Conservation (phyloP, 2,329 filamentous ascomycete genomes). For the Arthrocladium fulminans region DNA sequence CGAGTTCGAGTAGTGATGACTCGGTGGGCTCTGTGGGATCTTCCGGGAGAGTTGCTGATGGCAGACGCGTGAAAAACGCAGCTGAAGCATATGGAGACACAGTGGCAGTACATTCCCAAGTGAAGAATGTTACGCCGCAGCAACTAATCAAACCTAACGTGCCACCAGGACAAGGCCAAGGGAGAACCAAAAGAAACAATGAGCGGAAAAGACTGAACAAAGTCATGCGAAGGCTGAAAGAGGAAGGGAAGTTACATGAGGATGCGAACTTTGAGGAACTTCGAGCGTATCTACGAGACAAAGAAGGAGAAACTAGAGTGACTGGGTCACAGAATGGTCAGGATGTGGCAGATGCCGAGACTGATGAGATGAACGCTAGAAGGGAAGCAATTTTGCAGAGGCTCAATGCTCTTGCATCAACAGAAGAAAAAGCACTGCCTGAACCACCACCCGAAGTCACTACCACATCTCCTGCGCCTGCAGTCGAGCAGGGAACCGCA, state of each 20-base stretch:
- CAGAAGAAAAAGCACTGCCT: background rate
- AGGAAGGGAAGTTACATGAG: constrained; percentile 42
- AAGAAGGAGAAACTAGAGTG: constrained; percentile 21
- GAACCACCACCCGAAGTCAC: background rate
- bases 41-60: background rate
- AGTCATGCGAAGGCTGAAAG: constrained; percentile 45
- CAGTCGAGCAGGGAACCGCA: background rate
- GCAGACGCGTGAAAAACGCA: background rate
- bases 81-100: background rate
- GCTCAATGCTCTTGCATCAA: background rate
- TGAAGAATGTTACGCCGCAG: background rate
- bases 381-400: constrained; percentile 32
- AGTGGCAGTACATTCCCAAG: background rate
- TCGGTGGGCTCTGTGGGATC: constrained; percentile 1
- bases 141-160: background rate
- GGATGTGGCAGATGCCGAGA: constrained; percentile 24
- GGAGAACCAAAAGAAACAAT: constrained; percentile 48
- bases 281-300: constrained; percentile 23
- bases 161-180: constrained; percentile 43
- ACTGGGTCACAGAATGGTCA: constrained; percentile 13
- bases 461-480: background rate
- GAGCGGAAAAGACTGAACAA: constrained; percentile 42
- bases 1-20: constrained; percentile 5
- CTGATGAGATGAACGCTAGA: constrained; percentile 42
- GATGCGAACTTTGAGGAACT: constrained; percentile 46